Conservation (phyloP, 177 flowering plant species). For the Vitis hybrid region DNA sequence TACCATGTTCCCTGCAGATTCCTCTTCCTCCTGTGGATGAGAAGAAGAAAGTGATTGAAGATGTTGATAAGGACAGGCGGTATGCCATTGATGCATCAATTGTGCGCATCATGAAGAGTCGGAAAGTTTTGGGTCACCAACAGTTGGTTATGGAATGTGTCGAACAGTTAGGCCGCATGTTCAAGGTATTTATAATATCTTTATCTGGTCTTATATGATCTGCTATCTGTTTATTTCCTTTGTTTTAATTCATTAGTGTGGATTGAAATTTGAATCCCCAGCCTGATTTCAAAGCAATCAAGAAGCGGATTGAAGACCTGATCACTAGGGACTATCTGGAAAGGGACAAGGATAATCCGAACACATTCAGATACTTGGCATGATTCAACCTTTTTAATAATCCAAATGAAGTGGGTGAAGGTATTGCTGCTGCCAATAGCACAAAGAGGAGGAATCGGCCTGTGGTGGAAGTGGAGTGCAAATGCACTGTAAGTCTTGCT, state of each 20-base stretch:
- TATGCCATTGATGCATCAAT: constrained; percentile 96
- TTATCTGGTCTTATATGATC: not conserved
- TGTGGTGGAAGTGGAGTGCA: constrained; percentile 7
- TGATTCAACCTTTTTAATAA: constrained; percentile 26
- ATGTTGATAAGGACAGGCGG: constrained; percentile 88
- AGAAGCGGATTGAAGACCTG: constrained; percentile 90
- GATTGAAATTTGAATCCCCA: constrained; percentile 26
- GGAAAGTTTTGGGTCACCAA: constrained; percentile 83
- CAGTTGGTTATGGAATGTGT: constrained; percentile 91
- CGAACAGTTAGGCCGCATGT: constrained; percentile 90
- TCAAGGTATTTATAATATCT: constrained; percentile 54
- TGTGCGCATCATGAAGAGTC: constrained; percentile 93
- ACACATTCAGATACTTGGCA: constrained; percentile 80
- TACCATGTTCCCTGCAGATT: constrained; percentile 43
- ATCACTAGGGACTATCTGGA: constrained; percentile 88
- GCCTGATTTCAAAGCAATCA: constrained; percentile 93
- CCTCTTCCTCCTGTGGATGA: constrained; percentile 96
- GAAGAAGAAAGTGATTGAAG: constrained; percentile 88
- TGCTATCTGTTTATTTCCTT: not conserved
- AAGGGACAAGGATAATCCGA: constrained; percentile 84
- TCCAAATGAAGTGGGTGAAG: constrained; percentile 3
- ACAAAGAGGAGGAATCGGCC: constrained; percentile 4
- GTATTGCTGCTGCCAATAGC: constrained; percentile 14
- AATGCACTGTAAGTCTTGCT: constrained; percentile 4
- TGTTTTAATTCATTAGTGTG: not conserved